Base-by-base conservation (phyloP, 2,329 filamentous ascomycete genomes). In the Anthostomella pinea region DNA sequence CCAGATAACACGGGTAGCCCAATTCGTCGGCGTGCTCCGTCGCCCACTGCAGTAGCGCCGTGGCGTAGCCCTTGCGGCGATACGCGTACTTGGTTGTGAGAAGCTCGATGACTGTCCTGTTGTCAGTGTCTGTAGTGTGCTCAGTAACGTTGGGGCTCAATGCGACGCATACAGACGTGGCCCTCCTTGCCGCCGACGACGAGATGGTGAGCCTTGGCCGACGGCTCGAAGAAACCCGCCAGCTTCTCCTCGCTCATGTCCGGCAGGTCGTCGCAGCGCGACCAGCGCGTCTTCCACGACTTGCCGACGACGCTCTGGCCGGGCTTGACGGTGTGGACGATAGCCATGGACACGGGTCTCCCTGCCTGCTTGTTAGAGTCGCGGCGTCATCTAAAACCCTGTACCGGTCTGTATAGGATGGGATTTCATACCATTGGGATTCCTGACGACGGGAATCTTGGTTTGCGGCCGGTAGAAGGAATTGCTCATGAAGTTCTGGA, bases 61-160 rank as follows among this genome's bases (percentile, higher is more conserved):
- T 46, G 30, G 48, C 49, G 30, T 49, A 49, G 20, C 48, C 49
- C 29, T 37, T 41, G n/a, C 44, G 39, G 32, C 52, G 42, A 21
- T 29, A 46, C 4, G 18, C 36, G 10, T 38, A 30, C 38, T 51
- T 51, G 3, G 53, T 53, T 25, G 53, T 51, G 23, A 52, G 26
- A 18, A 55, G 35, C 16, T 55, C 51, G 31, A 56, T 46, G 13
- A 51, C 52, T 54, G 20, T n/a, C n/a, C n/a, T n/a, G n/a, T n/a
- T n/a, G n/a, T n/a, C n/a, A n/a, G n/a, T n/a, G n/a, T n/a, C n/a
- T n/a, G n/a, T n/a, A n/a, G n/a, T n/a, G n/a, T n/a, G n/a, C n/a
- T n/a, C n/a, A n/a, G n/a, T n/a, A n/a, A n/a, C n/a, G n/a, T n/a
- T n/a, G n/a, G n/a, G n/a, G n/a, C n/a, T n/a, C n/a, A n/a, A n/a